A percentile compares a stretch with the other conserved stretches of the same genome.
Conservation (phyloP, 441 rosid species). For the Gossypium davidsonii region DNA sequence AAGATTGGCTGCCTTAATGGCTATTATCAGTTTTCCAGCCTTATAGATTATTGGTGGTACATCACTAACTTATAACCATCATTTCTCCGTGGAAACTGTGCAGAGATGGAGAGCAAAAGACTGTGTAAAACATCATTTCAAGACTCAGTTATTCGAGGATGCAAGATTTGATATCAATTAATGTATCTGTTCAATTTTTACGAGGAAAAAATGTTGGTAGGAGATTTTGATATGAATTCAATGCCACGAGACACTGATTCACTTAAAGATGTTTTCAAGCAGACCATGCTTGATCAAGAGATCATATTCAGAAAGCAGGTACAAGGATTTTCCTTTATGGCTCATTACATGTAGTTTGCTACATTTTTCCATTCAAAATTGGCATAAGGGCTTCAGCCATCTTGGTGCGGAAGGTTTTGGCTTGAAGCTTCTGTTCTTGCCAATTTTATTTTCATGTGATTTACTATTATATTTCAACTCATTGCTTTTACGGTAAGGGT, state of each 20-base stretch:
- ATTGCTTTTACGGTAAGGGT: neutral
- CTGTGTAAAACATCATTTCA: neutral
- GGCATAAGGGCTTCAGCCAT: neutral
- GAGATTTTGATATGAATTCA: constrained; percentile 32
- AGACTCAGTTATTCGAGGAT: neutral
- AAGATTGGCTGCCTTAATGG: neutral
- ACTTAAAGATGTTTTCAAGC: constrained; percentile 29
- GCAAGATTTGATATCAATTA: constrained; percentile 11
- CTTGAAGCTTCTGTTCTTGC: neutral
- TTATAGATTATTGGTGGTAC: constrained; percentile 4
- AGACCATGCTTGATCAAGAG: constrained; percentile 43
- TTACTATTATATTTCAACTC: neutral
- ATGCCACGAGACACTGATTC: constrained; percentile 25
- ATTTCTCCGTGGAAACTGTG: constrained; percentile 2
- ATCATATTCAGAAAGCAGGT: constrained; percentile 45
- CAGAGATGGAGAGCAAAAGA: neutral
- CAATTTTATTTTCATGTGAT: neutral
- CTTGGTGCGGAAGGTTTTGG: neutral
- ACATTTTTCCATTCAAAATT: neutral
- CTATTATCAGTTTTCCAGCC: neutral
- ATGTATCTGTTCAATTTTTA: constrained; percentile 11
- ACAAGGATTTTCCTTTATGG: neutral
- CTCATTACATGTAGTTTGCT: neutral
- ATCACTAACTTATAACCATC: neutral
- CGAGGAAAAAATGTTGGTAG: constrained; percentile 25